These are phyloP conservation scores for Lyophyllum semitale DNA, from an alignment of 768 basidiomycete species.

Conservation along the genomic window DNA sequence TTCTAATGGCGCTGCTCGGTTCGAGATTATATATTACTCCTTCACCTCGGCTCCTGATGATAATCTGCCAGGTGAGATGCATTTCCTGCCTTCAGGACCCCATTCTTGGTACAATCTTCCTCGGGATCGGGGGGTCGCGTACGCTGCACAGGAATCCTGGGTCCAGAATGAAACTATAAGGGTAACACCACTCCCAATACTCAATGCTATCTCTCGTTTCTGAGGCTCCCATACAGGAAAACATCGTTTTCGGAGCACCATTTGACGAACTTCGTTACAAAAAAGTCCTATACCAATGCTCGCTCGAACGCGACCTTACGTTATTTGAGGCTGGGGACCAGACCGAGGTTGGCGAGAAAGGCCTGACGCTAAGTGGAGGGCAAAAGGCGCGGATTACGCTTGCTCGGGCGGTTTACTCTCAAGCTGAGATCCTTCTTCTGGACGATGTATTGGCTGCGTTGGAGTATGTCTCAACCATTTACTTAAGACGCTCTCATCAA, in stretches of 20 bases:
- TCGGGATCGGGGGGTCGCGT: constrained; percentile 67
- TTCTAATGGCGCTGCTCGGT: constrained; percentile 65
- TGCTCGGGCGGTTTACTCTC: constrained; percentile 47
- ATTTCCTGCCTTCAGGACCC: constrained; percentile 50
- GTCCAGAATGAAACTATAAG: constrained; percentile 78
- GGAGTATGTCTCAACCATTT: constrained; percentile 36
- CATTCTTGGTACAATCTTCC: constrained; percentile 74
- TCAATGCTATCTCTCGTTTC: background rate
- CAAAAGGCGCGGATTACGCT: constrained; percentile 53
- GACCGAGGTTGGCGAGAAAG: constrained; percentile 76
- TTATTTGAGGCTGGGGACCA: constrained; percentile 68
- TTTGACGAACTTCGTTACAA: constrained; percentile 80
- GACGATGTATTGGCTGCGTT: constrained; percentile 74
- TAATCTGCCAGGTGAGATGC: constrained; percentile 56
- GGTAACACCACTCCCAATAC: constrained; percentile 29
- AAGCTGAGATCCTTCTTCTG: constrained; percentile 63
- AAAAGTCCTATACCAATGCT: constrained; percentile 74
- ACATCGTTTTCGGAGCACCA: constrained; percentile 78
- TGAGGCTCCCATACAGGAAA: constrained; percentile 49
- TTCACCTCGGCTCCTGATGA: background rate
- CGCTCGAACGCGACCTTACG: constrained; percentile 70
- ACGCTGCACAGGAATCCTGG: constrained; percentile 86
- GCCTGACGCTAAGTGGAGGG: constrained; percentile 57
- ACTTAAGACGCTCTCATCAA: constrained; percentile 1
- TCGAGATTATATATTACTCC: background rate